Conservation (phyloP, 805 yeast genomes). For the Wickerhamiella shivajii region DNA sequence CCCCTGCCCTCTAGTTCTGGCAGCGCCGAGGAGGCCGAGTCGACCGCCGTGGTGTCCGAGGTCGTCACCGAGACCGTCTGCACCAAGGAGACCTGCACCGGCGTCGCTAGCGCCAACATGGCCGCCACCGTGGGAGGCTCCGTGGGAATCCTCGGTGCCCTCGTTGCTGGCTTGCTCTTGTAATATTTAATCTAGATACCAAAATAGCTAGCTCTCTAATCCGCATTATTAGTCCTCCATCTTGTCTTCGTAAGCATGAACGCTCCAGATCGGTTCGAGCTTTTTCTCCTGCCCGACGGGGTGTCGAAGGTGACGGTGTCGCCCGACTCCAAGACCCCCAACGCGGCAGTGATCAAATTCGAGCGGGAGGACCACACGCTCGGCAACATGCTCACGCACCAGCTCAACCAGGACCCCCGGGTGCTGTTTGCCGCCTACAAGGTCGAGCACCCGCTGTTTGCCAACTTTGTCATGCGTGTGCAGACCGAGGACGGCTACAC, state of each 20-base stretch:
- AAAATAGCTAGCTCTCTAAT: too few relatives aligned
- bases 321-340: constrained; percentile 91
- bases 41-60: constrained; percentile 4
- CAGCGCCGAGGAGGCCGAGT: neutral
- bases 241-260: constrained; percentile 46
- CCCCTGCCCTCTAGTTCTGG: neutral
- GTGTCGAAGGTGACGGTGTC: constrained; percentile 81
- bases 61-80: constrained; percentile 7
- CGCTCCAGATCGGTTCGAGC: constrained; percentile 98
- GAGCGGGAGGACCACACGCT: constrained; percentile 97
- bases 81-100: constrained; percentile 5
- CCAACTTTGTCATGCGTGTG: constrained; percentile 82
- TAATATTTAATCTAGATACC: too few relatives aligned
- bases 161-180: constrained; percentile 7
- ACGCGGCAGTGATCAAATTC: constrained; percentile 81
- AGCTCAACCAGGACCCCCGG: constrained; percentile 67
- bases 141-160: constrained; percentile 3
- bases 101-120: constrained; percentile 5
- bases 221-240: too few relatives aligned
- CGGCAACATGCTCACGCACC: constrained; percentile 79
- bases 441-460: constrained; percentile 94
- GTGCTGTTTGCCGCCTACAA: constrained; percentile 97
- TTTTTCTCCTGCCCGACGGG: constrained; percentile 94
- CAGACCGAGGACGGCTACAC: constrained; percentile 93
- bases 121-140: constrained; percentile 5